Evolutionary conservation across 371 early-diverging fungal species (phyloP).

Genomic region (Blyttiomyces sp.): DNA sequence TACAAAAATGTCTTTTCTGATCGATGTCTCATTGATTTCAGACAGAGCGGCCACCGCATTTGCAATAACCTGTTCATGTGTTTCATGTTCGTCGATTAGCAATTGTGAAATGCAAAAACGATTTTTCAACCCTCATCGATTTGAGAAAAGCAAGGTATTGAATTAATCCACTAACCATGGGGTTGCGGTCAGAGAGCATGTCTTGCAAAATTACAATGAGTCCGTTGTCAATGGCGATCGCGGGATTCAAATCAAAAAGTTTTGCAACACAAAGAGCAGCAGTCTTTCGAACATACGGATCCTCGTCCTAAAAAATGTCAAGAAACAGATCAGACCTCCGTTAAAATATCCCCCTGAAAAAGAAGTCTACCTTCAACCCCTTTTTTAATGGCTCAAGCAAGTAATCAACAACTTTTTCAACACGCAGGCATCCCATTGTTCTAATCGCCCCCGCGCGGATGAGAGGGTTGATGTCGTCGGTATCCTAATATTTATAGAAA

Average conservation of each 20-base stretch:
- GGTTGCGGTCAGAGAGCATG: slow-evolving; percentile 87
- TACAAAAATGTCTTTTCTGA: slow-evolving; percentile 70
- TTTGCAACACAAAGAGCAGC: slow-evolving; percentile 83
- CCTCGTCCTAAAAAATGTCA: slow-evolving; percentile 39
- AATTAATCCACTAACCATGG: slow-evolving; percentile 70
- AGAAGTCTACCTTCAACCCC: slow-evolving; percentile 33
- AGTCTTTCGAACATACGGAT: slow-evolving; percentile 61
- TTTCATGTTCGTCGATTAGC: background rate
- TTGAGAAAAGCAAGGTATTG: no score
- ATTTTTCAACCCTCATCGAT: no score
- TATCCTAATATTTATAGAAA: slow-evolving; percentile 62
- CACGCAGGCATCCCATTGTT: slow-evolving; percentile 94
- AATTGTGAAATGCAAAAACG: no score
- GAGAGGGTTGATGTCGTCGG: slow-evolving; percentile 89
- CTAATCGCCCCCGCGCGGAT: slow-evolving; percentile 96
- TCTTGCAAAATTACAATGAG: slow-evolving; percentile 84
- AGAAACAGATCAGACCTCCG: background rate
- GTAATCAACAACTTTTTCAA: slow-evolving; percentile 91
- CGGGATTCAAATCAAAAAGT: slow-evolving; percentile 76
- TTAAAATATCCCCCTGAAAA: background rate
- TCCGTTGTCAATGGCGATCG: slow-evolving; percentile 72
- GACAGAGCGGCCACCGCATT: slow-evolving; percentile 92
- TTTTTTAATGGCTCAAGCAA: slow-evolving; percentile 60
- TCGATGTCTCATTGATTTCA: slow-evolving; percentile 88
- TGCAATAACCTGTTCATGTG: slow-evolving; percentile 83